Conservation (phyloP, 352 stramenopile species). For the Phytophthora citricola region DNA sequence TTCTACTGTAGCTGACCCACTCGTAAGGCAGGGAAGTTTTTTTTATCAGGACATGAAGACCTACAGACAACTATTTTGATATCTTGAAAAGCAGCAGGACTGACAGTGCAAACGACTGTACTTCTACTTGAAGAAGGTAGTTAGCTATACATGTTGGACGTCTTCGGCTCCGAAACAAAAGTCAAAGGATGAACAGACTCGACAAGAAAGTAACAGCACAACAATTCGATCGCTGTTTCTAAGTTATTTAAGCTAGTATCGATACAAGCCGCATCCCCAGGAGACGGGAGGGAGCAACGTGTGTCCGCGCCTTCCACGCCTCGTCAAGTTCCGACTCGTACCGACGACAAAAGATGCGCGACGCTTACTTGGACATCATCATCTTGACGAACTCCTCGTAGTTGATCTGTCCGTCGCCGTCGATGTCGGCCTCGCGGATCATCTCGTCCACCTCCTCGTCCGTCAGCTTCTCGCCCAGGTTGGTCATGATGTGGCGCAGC, state of each 20-base stretch:
- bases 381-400: constrained; percentile 99
- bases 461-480: constrained; percentile 98
- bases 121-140: too few relatives aligned
- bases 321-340: background rate
- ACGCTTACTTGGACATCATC: constrained; percentile 98
- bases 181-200: background rate
- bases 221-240: constrained; percentile 30
- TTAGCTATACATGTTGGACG: too few relatives aligned
- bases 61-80: too few relatives aligned
- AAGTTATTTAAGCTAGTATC: constrained; percentile 33
- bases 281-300: constrained; percentile 1
- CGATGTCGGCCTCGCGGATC: constrained; percentile 99
- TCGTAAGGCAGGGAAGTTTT: too few relatives aligned
- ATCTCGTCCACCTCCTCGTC: constrained; percentile 99
- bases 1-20: too few relatives aligned
- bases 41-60: too few relatives aligned
- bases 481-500: constrained; percentile 99
- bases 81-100: too few relatives aligned
- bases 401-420: constrained; percentile 99
- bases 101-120: too few relatives aligned
- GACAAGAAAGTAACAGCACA: constrained; percentile 16
- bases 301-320: constrained; percentile 5
- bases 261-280: background rate
- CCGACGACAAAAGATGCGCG: background rate
- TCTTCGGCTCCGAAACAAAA: too few relatives aligned